These are phyloP conservation scores for Gnomoniopsis smithogilvyi DNA, from an alignment of 2,329 filamentous ascomycete genomes.

Conservation along the genomic window DNA sequence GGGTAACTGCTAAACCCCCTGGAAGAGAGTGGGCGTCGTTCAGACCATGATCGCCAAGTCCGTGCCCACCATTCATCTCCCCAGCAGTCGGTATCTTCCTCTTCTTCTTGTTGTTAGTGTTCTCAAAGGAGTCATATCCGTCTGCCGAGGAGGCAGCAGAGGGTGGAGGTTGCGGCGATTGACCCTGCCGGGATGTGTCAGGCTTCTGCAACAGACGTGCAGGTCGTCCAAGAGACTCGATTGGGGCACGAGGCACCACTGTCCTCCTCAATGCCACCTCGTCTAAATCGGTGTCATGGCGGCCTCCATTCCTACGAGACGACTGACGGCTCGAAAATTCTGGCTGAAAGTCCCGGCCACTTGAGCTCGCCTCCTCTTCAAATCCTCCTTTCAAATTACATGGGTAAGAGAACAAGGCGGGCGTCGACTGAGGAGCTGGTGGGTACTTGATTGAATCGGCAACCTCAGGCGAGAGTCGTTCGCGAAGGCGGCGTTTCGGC, in stretches of 20 bases:
- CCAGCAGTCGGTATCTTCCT: constrained; percentile 92
- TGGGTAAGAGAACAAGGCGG: constrained; percentile 75
- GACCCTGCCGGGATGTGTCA: constrained; percentile 42
- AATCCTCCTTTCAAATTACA: constrained; percentile 44
- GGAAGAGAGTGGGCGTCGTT: constrained; percentile 29
- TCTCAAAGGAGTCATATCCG: constrained; percentile 96
- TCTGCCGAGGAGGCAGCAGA: constrained; percentile 73
- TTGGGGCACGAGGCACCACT: constrained; percentile 43
- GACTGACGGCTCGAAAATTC: constrained; percentile 31
- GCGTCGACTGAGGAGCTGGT: constrained; percentile 65
- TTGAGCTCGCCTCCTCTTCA: constrained; percentile 38
- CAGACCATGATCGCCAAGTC: constrained; percentile 21
- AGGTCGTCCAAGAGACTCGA: constrained; percentile 42
- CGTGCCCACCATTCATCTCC: constrained; percentile 50
- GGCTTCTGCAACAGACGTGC: constrained; percentile 40
- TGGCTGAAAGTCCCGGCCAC: constrained; percentile 28
- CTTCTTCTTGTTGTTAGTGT: constrained; percentile 99
- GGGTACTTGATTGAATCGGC: constrained; percentile 82
- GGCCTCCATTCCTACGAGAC: constrained; percentile 49
- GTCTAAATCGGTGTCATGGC: constrained; percentile 62
- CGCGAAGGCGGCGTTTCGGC: constrained; percentile 83
- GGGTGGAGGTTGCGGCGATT: constrained; percentile 52
- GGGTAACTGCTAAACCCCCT: constrained; percentile 29
- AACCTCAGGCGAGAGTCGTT: constrained; percentile 80
- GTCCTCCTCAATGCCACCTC: constrained; percentile 38